These are phyloP conservation scores for Drechmeria coniospora DNA, from an alignment of 2,329 filamentous ascomycete species.

Conservation along the genomic window DNA sequence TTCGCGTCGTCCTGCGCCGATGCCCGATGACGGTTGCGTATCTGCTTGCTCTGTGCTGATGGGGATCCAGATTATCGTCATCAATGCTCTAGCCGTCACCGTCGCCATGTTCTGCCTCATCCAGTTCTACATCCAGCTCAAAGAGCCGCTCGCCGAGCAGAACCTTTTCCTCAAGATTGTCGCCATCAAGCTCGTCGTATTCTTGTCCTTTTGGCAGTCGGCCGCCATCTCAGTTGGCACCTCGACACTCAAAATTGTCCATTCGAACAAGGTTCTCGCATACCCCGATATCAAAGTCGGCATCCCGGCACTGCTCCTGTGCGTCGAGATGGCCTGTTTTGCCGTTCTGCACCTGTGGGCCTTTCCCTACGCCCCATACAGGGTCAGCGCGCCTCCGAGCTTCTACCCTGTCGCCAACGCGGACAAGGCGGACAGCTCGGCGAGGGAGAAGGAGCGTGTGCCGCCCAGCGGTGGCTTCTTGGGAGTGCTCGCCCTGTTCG, in stretches of 20 bases:
- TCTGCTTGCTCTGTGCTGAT: constrained; percentile 1
- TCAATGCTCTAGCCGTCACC: constrained; percentile 58
- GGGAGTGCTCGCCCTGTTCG: constrained; percentile 48
- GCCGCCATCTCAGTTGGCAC: constrained; percentile 34
- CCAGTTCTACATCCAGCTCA: constrained; percentile 73
- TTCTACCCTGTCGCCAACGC: constrained; percentile 31
- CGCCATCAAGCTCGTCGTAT: constrained; percentile 82
- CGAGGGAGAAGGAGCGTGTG: constrained; percentile 26
- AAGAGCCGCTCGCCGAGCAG: constrained; percentile 50
- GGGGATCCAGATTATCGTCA: constrained; percentile 36
- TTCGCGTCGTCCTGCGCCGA: background rate
- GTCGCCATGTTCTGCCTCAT: constrained; percentile 82
- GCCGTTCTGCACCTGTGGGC: constrained; percentile 66
- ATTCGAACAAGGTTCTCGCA: constrained; percentile 44
- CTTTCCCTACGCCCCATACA: constrained; percentile 64
- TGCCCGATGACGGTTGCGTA: no score
- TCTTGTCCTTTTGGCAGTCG: constrained; percentile 78
- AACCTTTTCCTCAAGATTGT: constrained; percentile 65
- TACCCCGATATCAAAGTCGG: constrained; percentile 69
- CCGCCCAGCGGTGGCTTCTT: constrained; percentile 48
- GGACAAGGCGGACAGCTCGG: constrained; percentile 21
- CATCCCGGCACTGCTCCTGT: constrained; percentile 62
- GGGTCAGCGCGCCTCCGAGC: constrained; percentile 23
- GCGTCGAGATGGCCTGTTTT: constrained; percentile 75
- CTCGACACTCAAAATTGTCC: constrained; percentile 45